Base-by-base conservation (phyloP, 2,329 filamentous ascomycete species). In the Eutypa lata region DNA sequence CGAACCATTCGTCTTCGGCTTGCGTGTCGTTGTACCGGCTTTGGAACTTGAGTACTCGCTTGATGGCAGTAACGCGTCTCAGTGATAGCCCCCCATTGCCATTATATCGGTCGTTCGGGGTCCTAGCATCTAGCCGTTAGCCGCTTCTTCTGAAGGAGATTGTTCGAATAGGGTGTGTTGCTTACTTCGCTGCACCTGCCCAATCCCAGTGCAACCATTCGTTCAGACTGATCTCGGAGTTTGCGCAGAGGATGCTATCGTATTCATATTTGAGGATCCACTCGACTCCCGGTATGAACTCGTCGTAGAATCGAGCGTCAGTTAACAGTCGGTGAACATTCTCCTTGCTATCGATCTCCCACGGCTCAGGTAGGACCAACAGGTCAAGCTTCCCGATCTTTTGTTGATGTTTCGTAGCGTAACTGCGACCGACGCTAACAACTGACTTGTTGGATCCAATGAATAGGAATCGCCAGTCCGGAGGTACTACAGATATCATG, bases 1-100 rank as follows among this genome's bases (percentile, higher is more conserved):
- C 74, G 53, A 82, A 78, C 81, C 81, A 84, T 53, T 79, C 73
- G 51, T 82, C 80, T 61, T 83, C 81, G 38, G 79, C 69, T 37
- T 76, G 71, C 11, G 74, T 74, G 61, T 80, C 66, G 65, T 79
- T 79, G 58, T 71, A 71, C n/a, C 80, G 73, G 19, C 67, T 66
- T 57, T 83, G 78, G 57, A 78, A 78, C 31, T 62, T 60, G 13
- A 83, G 70, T 2, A 82, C 68, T 19, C 72, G 70, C 7, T 69
- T 67, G 49, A 83, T 78, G n/a, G 75, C 68, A 1, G 76, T 79
- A 1, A 83, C 71, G 28, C 78, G 74, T 45, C 80, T 76, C 4
- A 83, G 68, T 0, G 79, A 81, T 8, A 83, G 69, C 2, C 81
- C 80, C 7, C 79, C 79, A 55, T 80, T 80, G 26, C 79, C 78